Percentiles rank a stretch among this genome's conserved stretches.
phyloP scores from a whole-genome alignment of 768 basidiomycete genomes.

The Boletellus sp. region DNA sequence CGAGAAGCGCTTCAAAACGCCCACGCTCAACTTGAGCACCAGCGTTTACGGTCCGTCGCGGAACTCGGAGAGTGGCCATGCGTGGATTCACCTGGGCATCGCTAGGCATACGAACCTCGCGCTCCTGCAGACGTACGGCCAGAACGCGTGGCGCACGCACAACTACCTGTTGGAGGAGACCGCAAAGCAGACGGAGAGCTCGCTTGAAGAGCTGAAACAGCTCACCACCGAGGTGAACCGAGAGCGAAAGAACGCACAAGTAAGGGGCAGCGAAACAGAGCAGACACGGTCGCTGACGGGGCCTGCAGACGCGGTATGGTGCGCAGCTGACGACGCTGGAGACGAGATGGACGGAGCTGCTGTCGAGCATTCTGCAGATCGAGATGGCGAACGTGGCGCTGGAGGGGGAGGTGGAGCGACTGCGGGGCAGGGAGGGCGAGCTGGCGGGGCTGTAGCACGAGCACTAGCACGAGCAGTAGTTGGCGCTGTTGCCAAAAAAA shows the following conservation, averaged over 20 bases:
- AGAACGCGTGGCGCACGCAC: conserved; percentile 89
- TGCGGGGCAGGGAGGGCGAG: conserved; percentile 60
- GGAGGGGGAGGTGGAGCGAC: conserved; percentile 70
- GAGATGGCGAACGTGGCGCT: conserved; percentile 93
- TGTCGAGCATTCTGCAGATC: conserved; percentile 87
- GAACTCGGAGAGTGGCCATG: not conserved
- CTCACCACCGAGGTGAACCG: conserved; percentile 83
- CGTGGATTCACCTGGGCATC: conserved; percentile 6
- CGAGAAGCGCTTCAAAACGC: conserved; percentile 69
- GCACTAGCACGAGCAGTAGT: not conserved
- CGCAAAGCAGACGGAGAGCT: conserved; percentile 64
- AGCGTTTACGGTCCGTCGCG: conserved; percentile 61
- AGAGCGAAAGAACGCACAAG: conserved; percentile 83
- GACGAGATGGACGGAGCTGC: conserved; percentile 88
- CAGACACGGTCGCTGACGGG: not conserved
- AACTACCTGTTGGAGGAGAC: conserved; percentile 84
- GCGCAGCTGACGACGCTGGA: conserved; percentile 78
- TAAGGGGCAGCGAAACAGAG: conserved; percentile 21
- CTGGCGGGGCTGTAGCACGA: conserved; percentile 41
- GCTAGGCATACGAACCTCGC: conserved; percentile 77
- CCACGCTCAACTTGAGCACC: conserved; percentile 81
- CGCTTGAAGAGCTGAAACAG: conserved; percentile 75
- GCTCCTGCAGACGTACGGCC: conserved; percentile 79
- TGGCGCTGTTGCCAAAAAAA: conserved; percentile 25
- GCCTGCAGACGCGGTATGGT: conserved; percentile 66